phyloP scores from a whole-genome alignment of 768 basidiomycete genomes.

The Suillus brevipes region DNA sequence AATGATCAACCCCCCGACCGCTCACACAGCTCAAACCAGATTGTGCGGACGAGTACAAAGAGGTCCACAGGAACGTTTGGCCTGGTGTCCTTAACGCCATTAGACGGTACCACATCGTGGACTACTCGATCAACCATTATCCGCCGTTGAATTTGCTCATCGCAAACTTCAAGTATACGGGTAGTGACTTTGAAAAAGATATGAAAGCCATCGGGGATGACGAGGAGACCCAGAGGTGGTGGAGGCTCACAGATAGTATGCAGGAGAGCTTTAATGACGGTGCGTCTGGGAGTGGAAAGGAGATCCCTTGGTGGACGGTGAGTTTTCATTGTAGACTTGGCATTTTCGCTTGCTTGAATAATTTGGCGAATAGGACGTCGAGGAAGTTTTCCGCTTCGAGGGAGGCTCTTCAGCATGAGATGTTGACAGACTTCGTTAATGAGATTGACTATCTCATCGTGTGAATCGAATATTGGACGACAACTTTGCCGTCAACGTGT shows the following conservation, averaged over 20 bases:
- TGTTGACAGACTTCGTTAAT: background rate
- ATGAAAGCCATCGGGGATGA: constrained; percentile 65
- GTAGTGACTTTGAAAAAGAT: constrained; percentile 61
- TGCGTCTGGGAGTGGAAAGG: constrained; percentile 66
- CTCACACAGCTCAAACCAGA: constrained; percentile 53
- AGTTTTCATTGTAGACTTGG: background rate
- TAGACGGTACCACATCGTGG: constrained; percentile 59
- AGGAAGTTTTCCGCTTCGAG: constrained; percentile 75
- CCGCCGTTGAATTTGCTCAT: constrained; percentile 65
- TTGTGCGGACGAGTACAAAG: constrained; percentile 50
- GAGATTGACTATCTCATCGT: background rate
- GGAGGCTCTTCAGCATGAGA: constrained; percentile 28
- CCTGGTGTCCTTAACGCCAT: constrained; percentile 66
- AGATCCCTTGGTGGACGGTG: constrained; percentile 70
- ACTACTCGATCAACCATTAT: constrained; percentile 78
- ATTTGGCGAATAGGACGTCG: constrained; percentile 39
- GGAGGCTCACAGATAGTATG: constrained; percentile 71
- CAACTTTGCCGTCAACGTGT: background rate
- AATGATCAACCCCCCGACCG: background rate
- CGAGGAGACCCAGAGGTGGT: constrained; percentile 73
- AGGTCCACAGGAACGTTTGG: constrained; percentile 66
- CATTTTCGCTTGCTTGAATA: background rate
- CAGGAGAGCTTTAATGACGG: constrained; percentile 74
- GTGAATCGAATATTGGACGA: background rate
- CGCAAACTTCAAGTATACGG: constrained; percentile 77